Evolutionary conservation across 352 stramenopile species (phyloP).

Genomic region (Lagenidium giganteum): DNA sequence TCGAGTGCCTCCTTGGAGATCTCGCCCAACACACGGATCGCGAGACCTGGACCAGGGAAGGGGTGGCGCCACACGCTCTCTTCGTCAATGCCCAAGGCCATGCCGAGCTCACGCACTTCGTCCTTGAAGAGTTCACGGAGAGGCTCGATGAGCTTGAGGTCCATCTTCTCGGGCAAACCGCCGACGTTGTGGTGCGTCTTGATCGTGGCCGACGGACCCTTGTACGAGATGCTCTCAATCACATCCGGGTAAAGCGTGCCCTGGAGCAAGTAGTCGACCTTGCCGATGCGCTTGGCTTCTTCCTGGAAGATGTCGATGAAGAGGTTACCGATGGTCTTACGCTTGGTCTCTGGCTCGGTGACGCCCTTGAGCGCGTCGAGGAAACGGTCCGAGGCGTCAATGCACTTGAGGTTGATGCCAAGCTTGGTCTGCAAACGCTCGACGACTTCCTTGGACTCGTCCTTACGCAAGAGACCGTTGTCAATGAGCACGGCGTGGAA

Average conservation of each 20-base stretch:
- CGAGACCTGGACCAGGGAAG: conserved; percentile 98
- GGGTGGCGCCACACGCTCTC: conserved; percentile 98
- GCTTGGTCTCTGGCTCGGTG: conserved; percentile 97
- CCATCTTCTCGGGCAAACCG: conserved; percentile 96
- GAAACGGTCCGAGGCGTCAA: conserved; percentile 97
- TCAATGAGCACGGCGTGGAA: conserved; percentile 99
- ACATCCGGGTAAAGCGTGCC: conserved; percentile 99
- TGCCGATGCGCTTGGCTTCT: conserved; percentile 76
- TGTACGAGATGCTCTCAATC: conserved; percentile 99
- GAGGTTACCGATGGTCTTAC: conserved; percentile 98
- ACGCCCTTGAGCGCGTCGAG: conserved; percentile 90
- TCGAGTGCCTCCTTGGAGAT: conserved; percentile 93
- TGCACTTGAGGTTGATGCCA: conserved; percentile 96
- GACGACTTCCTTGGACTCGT: conserved; percentile 93
- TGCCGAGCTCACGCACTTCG: conserved; percentile 96
- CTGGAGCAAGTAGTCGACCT: conserved; percentile 95
- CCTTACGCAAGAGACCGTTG: conserved; percentile 96
- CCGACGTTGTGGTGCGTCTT: conserved; percentile 99
- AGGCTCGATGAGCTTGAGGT: conserved; percentile 99
- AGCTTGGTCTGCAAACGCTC: conserved; percentile 87
- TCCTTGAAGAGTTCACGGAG: conserved; percentile 99
- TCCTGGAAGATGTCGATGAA: conserved; percentile 99
- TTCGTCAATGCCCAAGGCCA: conserved; percentile 97
- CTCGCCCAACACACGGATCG: conserved; percentile 98
- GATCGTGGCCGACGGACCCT: conserved; percentile 97